Percentiles rank a stretch among this genome's conserved stretches.
Evolutionary conservation across 495 filamentous ascomycete genomes (phyloP).

Genomic region (Copromyces sp.): DNA sequence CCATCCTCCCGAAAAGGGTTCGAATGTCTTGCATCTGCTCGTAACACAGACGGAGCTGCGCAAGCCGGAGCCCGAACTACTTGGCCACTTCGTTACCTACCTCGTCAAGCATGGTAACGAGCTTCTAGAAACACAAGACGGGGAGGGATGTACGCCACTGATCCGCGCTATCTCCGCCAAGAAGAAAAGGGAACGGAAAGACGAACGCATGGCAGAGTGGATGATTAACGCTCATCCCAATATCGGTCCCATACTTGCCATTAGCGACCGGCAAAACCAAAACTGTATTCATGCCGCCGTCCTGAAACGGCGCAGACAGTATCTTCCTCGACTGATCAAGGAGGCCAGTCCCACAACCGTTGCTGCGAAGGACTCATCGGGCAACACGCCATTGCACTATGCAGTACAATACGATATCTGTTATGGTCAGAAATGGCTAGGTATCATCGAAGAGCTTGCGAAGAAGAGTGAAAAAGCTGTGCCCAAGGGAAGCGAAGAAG

Average conservation of each 20-base stretch:
- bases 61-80: constrained; percentile 3
- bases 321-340: constrained; percentile 6
- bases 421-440: not conserved
- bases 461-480: constrained; percentile 15
- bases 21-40: not conserved
- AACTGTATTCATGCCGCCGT: constrained; percentile 16
- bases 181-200: constrained; percentile 3
- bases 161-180: constrained; percentile 15
- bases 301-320: constrained; percentile 5
- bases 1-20: not conserved
- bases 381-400: constrained; percentile 19
- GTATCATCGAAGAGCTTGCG: constrained; percentile 7
- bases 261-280: constrained; percentile 14
- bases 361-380: constrained; percentile 12
- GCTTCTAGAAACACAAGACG: constrained; percentile 9
- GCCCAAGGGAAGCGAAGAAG: not conserved
- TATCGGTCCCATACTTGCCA: constrained; percentile 16
- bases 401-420: constrained; percentile 20
- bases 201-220: constrained; percentile 5
- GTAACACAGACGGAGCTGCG: not conserved
- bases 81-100: constrained; percentile 9
- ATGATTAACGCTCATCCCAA: constrained; percentile 20
- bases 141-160: constrained; percentile 16
- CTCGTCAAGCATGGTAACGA: constrained; percentile 13
- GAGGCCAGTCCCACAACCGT: constrained; percentile 11